Evolutionary conservation across 257 asterid genomes (phyloP), one percentile per base, ranked within the genome.

Genomic region (Linaria vulgaris): DNA sequence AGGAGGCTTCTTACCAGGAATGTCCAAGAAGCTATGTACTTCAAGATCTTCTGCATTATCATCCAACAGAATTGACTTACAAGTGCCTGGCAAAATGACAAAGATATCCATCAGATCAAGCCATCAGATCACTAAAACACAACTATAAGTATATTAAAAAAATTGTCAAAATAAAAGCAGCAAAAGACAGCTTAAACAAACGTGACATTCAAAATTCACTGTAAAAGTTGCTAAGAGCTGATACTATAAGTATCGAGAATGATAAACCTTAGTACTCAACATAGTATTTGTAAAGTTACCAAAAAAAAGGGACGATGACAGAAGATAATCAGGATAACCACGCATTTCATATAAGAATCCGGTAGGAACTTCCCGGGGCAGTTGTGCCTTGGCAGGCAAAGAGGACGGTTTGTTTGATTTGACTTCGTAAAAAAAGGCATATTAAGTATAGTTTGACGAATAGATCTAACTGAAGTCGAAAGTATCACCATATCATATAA

Each of bases 1-100:
- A 52, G 24, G 7, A 23, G 19, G 10, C 5, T 69, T 53, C 95
- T 61, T 51, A 85, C 97, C 97, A 53, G 74, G 79, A 76, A 43
- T 50, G 68, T 76, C 85, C 19, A 56, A 31, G 55, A 65, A 69
- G 78, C 74, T 73, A 75, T 78, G 70, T 62, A 61, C 74, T 66
- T 82, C 88, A 50, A 60, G 76, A 62, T 82, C 85, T 52, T 82
- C 90, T 48, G 76, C 69, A 27, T 78, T 71, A 58, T 85, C 95
- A 66, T 89, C 95, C 59, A 86, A 74, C 44, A 94, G 88, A 75
- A 94, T 55, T 73, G 94, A 71, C 94, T 83, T 38, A 85, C 99
- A 75, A 90, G 96, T 76, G 97, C 92, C 99, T 94, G 71, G 51
- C 30, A 55, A 41, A 30, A 59, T 9, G 66, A 25, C 11, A 41